A percentile compares a stretch with the other conserved stretches of the same genome.
phyloP scores from a whole-genome alignment of 208 protist genomes.

The Balamuthia mandrillaris region DNA sequence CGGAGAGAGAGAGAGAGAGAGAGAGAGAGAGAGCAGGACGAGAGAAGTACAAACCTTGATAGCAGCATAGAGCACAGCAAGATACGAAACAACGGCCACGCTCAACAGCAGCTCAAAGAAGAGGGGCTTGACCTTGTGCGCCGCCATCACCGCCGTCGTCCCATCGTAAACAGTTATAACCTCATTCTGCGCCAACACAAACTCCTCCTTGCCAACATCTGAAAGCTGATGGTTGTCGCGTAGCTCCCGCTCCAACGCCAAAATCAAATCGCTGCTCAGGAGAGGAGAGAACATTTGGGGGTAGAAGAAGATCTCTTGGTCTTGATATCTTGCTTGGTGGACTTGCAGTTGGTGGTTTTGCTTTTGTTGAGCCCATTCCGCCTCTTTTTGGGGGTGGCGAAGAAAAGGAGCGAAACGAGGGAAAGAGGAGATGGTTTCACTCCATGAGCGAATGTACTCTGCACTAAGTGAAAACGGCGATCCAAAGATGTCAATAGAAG shows the following conservation, averaged over 20 bases:
- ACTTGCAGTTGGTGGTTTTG: too few species aligned
- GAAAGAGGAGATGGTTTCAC: neutral
- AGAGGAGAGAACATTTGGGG: too few species aligned
- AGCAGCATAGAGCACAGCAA: slow-evolving; percentile 13
- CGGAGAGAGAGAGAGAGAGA: too few species aligned
- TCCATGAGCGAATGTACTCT: neutral
- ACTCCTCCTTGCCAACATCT: neutral
- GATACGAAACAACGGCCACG: slow-evolving; percentile 2
- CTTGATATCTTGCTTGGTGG: too few species aligned
- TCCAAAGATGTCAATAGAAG: neutral
- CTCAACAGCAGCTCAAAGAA: slow-evolving; percentile 42
- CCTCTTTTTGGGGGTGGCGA: neutral
- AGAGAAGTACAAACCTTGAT: too few species aligned
- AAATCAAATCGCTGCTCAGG: too few species aligned
- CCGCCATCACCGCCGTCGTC: neutral
- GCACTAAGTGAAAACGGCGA: neutral
- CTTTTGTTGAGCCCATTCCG: neutral
- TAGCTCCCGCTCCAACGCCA: neutral
- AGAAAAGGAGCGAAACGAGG: neutral
- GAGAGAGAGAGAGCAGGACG: too few species aligned
- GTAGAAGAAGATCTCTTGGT: too few species aligned
- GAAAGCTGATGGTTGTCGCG: neutral
- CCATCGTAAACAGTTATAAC: neutral
- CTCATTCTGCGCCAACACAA: neutral
- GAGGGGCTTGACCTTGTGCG: slow-evolving; percentile 34